phyloP scores from a whole-genome alignment of 306 rosid genomes.

The Malus sylvestris region DNA sequence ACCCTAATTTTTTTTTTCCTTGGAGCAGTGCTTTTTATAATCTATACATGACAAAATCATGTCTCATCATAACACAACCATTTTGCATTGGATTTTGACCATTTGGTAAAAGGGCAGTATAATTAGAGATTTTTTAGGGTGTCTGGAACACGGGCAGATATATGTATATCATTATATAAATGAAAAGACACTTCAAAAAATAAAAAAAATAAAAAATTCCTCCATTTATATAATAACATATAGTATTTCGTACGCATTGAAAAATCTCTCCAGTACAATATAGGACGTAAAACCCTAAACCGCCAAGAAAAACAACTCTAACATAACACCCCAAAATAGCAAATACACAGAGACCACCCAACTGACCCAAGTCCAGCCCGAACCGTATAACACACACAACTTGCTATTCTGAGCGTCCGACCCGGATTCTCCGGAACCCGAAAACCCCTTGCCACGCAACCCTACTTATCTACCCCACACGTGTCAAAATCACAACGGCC shows the following conservation, averaged over 20 bases:
- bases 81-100: not conserved
- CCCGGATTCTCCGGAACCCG: not conserved
- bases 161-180: too few relatives aligned
- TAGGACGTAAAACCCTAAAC: not conserved
- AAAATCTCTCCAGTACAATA: not conserved
- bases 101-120: not conserved
- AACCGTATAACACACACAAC: slow-evolving; percentile 14
- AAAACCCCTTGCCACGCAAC: not conserved
- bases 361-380: not conserved
- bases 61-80: not conserved
- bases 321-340: not conserved
- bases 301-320: not conserved
- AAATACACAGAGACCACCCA: not conserved
- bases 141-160: fast-evolving
- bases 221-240: too few relatives aligned
- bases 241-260: too few relatives aligned
- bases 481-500: slow-evolving; percentile 26
- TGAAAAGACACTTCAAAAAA: too few relatives aligned
- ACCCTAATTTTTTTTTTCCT: not conserved
- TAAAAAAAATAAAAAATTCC: too few relatives aligned
- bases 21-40: not conserved
- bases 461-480: slow-evolving; percentile 6
- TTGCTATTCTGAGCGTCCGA: not conserved
- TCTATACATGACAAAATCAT: not conserved
- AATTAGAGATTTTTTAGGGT: too few relatives aligned